phyloP scores from a whole-genome alignment of 2,329 filamentous ascomycete genomes.

The Penicillium sp. region DNA sequence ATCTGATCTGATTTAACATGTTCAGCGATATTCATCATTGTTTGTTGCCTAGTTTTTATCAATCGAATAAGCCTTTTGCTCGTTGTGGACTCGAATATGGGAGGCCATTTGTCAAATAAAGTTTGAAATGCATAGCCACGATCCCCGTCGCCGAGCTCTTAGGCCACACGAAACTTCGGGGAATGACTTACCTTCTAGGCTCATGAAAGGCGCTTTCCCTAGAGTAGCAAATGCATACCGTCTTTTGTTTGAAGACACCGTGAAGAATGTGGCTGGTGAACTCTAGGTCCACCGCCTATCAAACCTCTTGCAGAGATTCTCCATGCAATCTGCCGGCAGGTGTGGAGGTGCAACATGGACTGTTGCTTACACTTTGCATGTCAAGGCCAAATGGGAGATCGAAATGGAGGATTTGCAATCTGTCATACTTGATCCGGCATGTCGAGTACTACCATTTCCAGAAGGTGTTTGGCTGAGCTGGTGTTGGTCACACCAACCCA shows the following conservation, averaged over 20 bases:
- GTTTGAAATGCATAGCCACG: constrained; percentile 2
- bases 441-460: constrained; percentile 3
- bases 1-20: neutral
- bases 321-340: neutral
- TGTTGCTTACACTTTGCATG: neutral
- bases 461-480: constrained; percentile 1
- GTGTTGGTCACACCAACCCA: neutral
- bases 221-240: neutral
- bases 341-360: constrained; percentile 2
- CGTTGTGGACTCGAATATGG: neutral
- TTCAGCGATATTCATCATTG: neutral
- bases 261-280: neutral
- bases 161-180: neutral
- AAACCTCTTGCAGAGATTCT: neutral
- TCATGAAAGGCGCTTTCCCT: neutral
- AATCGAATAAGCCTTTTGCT: too few relatives aligned
- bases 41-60: neutral
- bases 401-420: neutral
- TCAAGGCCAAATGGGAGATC: neutral
- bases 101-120: neutral
- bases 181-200: neutral
- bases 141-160: neutral
- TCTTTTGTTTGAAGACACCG: neutral
- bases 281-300: neutral
- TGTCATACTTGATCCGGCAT: constrained; percentile 6